Percentiles rank a stretch among this genome's conserved stretches.
These are phyloP conservation scores for Beauveria brongniartii DNA, from an alignment of 2,329 filamentous ascomycete genomes.

Conservation along the genomic window DNA sequence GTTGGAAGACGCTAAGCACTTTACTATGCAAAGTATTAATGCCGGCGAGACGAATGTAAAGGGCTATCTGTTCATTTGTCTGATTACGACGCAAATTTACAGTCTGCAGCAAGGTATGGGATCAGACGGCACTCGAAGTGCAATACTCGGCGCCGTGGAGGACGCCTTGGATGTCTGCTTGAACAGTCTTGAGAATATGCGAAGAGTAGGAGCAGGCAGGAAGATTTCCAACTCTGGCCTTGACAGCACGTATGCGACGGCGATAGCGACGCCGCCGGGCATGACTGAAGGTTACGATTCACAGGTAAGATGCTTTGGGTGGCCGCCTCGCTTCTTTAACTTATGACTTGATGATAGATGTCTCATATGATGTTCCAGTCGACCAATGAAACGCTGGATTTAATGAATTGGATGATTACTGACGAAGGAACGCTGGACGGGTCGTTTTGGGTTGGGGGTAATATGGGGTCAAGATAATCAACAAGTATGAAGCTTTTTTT, in stretches of 20 bases:
- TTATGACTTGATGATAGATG: not conserved
- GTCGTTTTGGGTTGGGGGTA: not conserved
- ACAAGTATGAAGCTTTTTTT: not conserved
- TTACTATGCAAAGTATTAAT: slow-evolving; percentile 31
- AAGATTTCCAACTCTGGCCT: not conserved
- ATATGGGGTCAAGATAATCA: not conserved
- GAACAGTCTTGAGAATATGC: not conserved
- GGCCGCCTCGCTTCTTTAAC: not conserved
- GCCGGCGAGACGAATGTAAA: slow-evolving; percentile 49
- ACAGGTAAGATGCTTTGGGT: not conserved
- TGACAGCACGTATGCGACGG: not conserved
- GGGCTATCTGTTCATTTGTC: slow-evolving; percentile 33
- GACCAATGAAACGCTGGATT: not conserved
- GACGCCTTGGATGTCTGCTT: not conserved
- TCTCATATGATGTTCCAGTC: not conserved
- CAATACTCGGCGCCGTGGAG: not conserved
- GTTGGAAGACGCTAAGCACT: slow-evolving; percentile 32
- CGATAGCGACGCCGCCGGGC: not conserved
- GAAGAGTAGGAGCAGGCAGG: not conserved
- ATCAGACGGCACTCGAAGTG: not conserved
- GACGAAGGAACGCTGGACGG: not conserved
- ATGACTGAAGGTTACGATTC: not conserved
- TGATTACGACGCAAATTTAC: not conserved
- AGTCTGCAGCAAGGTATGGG: not conserved
- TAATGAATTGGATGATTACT: slow-evolving; percentile 1